Percentiles rank a stretch among this genome's conserved stretches.
phyloP scores from a whole-genome alignment of 768 basidiomycete genomes.

The Pluteus cervinus region DNA sequence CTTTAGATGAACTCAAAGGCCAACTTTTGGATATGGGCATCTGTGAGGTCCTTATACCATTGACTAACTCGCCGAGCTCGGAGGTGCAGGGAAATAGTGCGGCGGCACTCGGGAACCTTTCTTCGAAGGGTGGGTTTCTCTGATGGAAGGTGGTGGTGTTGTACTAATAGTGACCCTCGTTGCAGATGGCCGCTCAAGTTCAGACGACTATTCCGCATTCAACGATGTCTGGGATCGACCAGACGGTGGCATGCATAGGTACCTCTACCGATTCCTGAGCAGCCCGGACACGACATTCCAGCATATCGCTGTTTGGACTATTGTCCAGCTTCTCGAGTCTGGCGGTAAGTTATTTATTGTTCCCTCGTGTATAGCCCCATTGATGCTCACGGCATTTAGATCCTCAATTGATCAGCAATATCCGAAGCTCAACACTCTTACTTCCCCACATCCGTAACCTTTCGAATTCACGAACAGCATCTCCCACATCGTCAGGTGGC shows the following conservation, averaged over 20 bases:
- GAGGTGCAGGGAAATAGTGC: constrained; percentile 99
- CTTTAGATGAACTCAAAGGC: constrained; percentile 89
- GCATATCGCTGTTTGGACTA: constrained; percentile 99
- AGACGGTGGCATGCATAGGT: constrained; percentile 94
- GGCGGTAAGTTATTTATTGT: constrained; percentile 47
- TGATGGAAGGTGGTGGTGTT: neutral
- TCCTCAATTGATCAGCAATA: constrained; percentile 83
- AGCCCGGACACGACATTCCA: constrained; percentile 97
- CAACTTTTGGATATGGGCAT: constrained; percentile 98
- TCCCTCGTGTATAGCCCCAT: constrained; percentile 3
- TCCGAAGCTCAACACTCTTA: constrained; percentile 76
- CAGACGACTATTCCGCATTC: constrained; percentile 94
- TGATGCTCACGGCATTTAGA: constrained; percentile 37
- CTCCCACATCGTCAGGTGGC: constrained; percentile 67
- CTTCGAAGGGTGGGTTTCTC: constrained; percentile 74
- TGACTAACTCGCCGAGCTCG: constrained; percentile 93
- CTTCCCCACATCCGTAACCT: constrained; percentile 85
- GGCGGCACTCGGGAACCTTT: constrained; percentile 94
- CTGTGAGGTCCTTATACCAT: constrained; percentile 92
- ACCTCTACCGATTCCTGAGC: constrained; percentile 89
- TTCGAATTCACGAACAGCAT: constrained; percentile 62
- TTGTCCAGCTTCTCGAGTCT: constrained; percentile 96
- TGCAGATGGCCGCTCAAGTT: constrained; percentile 66
- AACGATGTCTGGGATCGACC: constrained; percentile 98
- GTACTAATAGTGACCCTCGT: constrained; percentile 5